Percentiles rank a stretch among this genome's conserved stretches.
Conservation (phyloP, 2,329 filamentous ascomycete genomes). For the Eurotiales sp. region DNA sequence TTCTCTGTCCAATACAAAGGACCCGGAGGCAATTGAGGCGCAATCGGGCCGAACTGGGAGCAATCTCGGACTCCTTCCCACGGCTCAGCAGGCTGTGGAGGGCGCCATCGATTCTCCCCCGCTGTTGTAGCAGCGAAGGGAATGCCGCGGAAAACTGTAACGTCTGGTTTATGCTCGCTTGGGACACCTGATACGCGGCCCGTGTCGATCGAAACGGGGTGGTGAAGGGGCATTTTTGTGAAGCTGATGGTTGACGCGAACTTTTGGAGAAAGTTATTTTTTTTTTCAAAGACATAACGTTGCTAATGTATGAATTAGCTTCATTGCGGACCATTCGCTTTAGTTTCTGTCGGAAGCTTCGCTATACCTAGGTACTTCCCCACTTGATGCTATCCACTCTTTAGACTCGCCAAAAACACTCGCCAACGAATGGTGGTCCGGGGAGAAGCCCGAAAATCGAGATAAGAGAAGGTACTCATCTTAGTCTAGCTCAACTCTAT, state of each 20-base stretch:
- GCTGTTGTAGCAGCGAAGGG: conserved; percentile 25
- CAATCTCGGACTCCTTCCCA: conserved; percentile 17
- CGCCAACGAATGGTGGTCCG: not conserved
- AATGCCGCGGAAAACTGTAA: conserved; percentile 22
- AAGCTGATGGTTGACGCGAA: not conserved
- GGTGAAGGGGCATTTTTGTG: not conserved
- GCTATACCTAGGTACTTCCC: too few relatives aligned
- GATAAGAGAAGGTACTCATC: too few relatives aligned
- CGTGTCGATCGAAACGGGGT: not conserved
- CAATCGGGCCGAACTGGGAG: not conserved
- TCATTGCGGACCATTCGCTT: too few relatives aligned
- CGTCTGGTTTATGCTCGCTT: not conserved
- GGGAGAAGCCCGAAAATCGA: not conserved
- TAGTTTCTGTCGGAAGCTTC: too few relatives aligned
- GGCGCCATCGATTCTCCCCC: conserved; percentile 23
- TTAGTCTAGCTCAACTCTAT: not conserved
- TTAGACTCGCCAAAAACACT: too few relatives aligned
- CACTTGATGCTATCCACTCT: too few relatives aligned
- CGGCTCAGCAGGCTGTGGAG: conserved; percentile 19
- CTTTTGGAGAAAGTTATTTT: too few relatives aligned
- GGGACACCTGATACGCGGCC: not conserved
- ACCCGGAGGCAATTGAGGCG: not conserved
- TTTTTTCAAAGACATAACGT: too few relatives aligned
- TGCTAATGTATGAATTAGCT: too few relatives aligned
- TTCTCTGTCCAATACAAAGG: not conserved